Evolutionary conservation across 257 asterid genomes (phyloP), one percentile per base, ranked within the genome.

Genomic region (Lycium ferocissimum): DNA sequence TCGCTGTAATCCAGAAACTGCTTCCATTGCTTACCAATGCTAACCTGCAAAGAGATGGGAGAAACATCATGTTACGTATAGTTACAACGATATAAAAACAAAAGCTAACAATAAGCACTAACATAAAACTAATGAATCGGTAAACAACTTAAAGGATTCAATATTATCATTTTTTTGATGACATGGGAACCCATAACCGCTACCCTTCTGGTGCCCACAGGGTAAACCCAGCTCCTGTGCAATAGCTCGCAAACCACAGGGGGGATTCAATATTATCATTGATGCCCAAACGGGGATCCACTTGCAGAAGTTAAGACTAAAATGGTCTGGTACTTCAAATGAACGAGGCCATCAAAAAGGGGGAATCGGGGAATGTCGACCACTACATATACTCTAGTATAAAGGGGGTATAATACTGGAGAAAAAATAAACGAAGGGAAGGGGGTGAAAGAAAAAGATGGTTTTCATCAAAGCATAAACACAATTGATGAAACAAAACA

Each of bases 21-120:
- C 95, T 95, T 95, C 99, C 97, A 97, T 63, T 95, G 98, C 82
- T 81, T 92, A 84, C 98, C 99, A 69, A 97, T 94, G 93, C 98
- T 94, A 83, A 90, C 71, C 99, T 97, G 98, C 67, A 88, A 70
- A 20, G 10, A 26, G 65, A 13, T 26, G 40, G 33, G 10, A 58
- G 14, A 17, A 59, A 14, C 72, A 11, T 65, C 37, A 18, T 9
- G n/a, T 15, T 0, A 38, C 3, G 84, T 2, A 37, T 3, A 58
- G 59, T 81, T 38, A 12, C 11, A 59, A 35, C 9, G n/a, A 72
- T 7, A 59, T 9, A 38, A 58, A 3, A 53, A 79, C 76, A 71
- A 17, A 43, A 0, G 6, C 15, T n/a, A 45, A 11, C 57, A 72
- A 45, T 45, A 72, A 2, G 38, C 38, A 22, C 20, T 0, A 43